Conservation (phyloP, 768 basidiomycete genomes). For the Phaeolepiota aurea region DNA sequence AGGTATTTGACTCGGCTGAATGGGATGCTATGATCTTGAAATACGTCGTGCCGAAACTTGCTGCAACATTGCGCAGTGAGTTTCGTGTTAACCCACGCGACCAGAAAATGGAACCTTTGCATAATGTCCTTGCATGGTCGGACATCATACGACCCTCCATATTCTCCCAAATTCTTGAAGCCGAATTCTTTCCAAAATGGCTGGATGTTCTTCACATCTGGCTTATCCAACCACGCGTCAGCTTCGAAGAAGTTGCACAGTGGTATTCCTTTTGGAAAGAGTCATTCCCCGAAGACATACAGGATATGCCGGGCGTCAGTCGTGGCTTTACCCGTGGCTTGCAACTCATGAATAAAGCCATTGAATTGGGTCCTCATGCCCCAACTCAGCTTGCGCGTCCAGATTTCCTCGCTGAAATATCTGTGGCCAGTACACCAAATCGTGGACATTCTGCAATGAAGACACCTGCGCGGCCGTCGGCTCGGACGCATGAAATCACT, state of each 20-base stretch:
- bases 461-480: conserved; percentile 29
- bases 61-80: conserved; percentile 69
- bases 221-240: conserved; percentile 85
- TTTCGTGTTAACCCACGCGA: conserved; percentile 87
- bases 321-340: conserved; percentile 83
- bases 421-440: conserved; percentile 19
- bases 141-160: conserved; percentile 66
- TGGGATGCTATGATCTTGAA: conserved; percentile 92
- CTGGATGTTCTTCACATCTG: conserved; percentile 85
- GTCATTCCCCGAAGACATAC: conserved; percentile 65
- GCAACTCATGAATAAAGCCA: conserved; percentile 91
- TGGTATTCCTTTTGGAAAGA: conserved; percentile 93
- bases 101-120: conserved; percentile 81
- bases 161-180: conserved; percentile 77
- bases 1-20: conserved; percentile 73
- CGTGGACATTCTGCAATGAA: conserved; percentile 18
- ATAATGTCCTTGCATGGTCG: conserved; percentile 72
- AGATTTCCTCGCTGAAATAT: conserved; percentile 45
- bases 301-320: conserved; percentile 53
- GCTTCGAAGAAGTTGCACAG: conserved; percentile 85
- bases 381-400: conserved; percentile 60
- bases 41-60: conserved; percentile 88
- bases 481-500: conserved; percentile 73
- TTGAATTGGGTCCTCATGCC: conserved; percentile 77
- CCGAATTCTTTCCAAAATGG: conserved; percentile 97